A percentile compares a stretch with the other conserved stretches of the same genome.
Evolutionary conservation across 768 basidiomycete species (phyloP).

Genomic region (Tubosaeta sp.): DNA sequence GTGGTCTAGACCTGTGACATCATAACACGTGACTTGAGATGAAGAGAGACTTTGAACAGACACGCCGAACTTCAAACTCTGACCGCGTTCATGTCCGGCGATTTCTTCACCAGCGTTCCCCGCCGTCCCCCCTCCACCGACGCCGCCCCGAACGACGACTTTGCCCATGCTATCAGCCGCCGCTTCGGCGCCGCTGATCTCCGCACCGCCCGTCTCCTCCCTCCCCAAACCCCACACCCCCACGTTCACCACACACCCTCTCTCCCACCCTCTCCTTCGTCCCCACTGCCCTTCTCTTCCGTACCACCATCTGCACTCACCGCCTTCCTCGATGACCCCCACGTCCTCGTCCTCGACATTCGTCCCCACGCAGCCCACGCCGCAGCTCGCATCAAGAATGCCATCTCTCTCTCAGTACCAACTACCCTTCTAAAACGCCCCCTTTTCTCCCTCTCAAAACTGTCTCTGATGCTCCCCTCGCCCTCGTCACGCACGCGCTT

Average conservation of each 20-base stretch:
- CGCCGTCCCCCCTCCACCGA: constrained; percentile 7
- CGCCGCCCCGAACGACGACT: constrained; percentile 35
- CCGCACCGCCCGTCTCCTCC: constrained; percentile 36
- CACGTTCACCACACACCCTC: constrained; percentile 2
- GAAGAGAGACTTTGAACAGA: neutral
- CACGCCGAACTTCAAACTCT: neutral
- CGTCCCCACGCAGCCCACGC: constrained; percentile 75
- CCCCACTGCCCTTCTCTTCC: constrained; percentile 17
- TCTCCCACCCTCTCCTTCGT: neutral
- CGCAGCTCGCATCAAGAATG: constrained; percentile 57
- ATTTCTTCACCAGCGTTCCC: constrained; percentile 41
- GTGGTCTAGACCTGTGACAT: constrained; percentile 28
- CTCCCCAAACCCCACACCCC: constrained; percentile 16
- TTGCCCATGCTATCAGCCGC: constrained; percentile 52
- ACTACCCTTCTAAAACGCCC: constrained; percentile 93
- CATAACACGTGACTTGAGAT: constrained; percentile 27
- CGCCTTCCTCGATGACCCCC: constrained; percentile 30
- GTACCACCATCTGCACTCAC: constrained; percentile 30
- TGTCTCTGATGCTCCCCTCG: constrained; percentile 78
- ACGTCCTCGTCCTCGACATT: constrained; percentile 77
- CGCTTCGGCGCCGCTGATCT: constrained; percentile 39
- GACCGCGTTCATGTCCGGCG: constrained; percentile 25
- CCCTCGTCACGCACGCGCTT: constrained; percentile 54
- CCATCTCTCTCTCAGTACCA: constrained; percentile 86
- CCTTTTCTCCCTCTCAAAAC: constrained; percentile 71